Conservation (phyloP, 2,329 filamentous ascomycete genomes). For the Dothideomycetidae sp. region DNA sequence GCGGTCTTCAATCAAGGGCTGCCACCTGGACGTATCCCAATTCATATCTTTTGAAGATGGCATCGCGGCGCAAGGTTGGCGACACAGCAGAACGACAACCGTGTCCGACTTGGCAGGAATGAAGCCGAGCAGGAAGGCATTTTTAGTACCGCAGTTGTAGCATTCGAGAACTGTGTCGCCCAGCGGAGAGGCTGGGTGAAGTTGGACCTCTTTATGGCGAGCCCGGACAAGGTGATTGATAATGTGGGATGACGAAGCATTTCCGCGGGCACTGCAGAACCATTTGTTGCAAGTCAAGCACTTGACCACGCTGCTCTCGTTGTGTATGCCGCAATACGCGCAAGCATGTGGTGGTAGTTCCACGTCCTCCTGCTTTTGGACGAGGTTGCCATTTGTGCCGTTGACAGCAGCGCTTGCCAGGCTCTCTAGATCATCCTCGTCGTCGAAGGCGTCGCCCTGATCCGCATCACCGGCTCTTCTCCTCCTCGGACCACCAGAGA, state of each 20-base stretch:
- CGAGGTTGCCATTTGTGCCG: slow-evolving; percentile 47
- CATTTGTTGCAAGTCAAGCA: slow-evolving; percentile 92
- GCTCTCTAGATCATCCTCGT: slow-evolving; percentile 54
- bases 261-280: slow-evolving; percentile 97
- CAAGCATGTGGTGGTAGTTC: slow-evolving; percentile 90
- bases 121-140: slow-evolving; percentile 92
- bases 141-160: slow-evolving; percentile 99
- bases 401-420: slow-evolving; percentile 71
- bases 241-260: slow-evolving; percentile 92
- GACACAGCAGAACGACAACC: slow-evolving; percentile 89
- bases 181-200: slow-evolving; percentile 82
- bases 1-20: slow-evolving; percentile 91
- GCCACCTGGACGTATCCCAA: slow-evolving; percentile 97
- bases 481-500: slow-evolving; percentile 44
- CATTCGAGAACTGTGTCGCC: slow-evolving; percentile 95
- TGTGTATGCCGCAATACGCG: slow-evolving; percentile 98
- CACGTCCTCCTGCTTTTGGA: slow-evolving; percentile 62
- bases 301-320: slow-evolving; percentile 87
- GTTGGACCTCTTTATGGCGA: slow-evolving; percentile 94
- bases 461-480: slow-evolving; percentile 80
- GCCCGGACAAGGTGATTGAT: slow-evolving; percentile 96
- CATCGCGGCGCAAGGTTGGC: slow-evolving; percentile 87
- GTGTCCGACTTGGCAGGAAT: slow-evolving; percentile 98
- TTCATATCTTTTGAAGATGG: slow-evolving; percentile 98
- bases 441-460: slow-evolving; percentile 66